A percentile compares a stretch with the other conserved stretches of the same genome.
phyloP scores from a whole-genome alignment of 805 yeast species.

The Sporopachydermia lactativora region DNA sequence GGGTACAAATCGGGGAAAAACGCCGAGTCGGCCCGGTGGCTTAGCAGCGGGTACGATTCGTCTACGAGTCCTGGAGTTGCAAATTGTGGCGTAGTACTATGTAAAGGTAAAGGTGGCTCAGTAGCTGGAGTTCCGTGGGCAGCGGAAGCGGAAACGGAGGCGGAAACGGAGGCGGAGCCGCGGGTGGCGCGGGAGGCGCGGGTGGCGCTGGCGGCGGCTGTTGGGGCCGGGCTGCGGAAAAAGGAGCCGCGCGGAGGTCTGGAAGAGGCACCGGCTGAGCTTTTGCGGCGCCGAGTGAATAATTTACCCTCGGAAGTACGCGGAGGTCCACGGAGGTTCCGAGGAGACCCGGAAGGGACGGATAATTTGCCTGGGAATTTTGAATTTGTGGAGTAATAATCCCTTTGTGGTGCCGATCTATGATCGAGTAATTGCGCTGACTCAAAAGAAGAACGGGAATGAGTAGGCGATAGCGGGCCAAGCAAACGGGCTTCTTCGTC shows the following conservation, averaged over 20 bases:
- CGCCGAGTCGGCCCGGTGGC: too few species aligned
- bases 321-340: background rate
- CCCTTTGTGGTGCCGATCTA: background rate
- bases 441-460: background rate
- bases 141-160: background rate
- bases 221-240: too few species aligned
- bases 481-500: background rate
- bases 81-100: too few species aligned
- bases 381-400: background rate
- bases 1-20: background rate
- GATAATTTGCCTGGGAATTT: background rate
- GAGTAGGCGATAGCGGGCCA: background rate
- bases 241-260: background rate
- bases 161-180: background rate
- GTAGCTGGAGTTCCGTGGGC: background rate
- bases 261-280: background rate
- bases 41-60: too few species aligned
- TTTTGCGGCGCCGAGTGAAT: background rate
- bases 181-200: background rate
- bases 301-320: background rate
- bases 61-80: too few species aligned
- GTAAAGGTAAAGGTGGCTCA: background rate
- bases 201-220: background rate
- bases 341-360: background rate
- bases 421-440: background rate